phyloP scores from a whole-genome alignment of 139 green algal genomes.

The Coccomyxa sp. region DNA sequence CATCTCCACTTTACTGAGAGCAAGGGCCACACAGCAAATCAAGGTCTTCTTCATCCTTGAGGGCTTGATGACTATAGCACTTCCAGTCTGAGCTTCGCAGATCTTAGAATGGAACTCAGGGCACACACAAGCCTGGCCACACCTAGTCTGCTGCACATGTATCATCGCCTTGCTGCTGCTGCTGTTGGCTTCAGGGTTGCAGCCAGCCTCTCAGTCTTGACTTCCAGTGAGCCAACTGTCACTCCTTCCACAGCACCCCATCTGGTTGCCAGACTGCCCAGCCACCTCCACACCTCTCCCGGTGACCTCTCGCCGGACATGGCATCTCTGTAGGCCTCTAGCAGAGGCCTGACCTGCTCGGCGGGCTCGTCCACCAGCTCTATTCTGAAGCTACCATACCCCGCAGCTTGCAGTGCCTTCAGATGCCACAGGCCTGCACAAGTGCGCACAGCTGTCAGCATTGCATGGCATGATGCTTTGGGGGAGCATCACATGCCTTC shows the following conservation, averaged over 20 bases:
- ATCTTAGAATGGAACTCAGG: no score
- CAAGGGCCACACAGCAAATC: no score
- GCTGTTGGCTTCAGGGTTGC: neutral
- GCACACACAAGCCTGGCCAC: no score
- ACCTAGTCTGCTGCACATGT: no score
- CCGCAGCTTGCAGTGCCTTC: conserved; percentile 29
- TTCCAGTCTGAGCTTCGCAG: no score
- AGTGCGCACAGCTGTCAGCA: neutral
- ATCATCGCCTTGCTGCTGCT: no score
- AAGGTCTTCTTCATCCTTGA: no score
- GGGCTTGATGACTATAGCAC: no score
- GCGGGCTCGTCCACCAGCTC: conserved; percentile 80
- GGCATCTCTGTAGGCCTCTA: conserved; percentile 56
- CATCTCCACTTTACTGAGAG: no score
- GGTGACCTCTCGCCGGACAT: neutral
- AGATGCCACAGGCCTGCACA: conserved; percentile 11
- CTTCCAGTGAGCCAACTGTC: neutral
- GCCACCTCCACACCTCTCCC: neutral
- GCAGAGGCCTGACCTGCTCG: conserved; percentile 44
- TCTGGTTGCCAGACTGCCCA: neutral
- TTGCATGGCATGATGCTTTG: neutral
- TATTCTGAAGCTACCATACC: conserved; percentile 47
- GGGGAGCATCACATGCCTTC: neutral
- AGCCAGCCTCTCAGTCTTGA: neutral
- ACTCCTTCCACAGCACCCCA: neutral